Conservation (phyloP, 2,329 filamentous ascomycete genomes). For the Nigrospora sphaerica region DNA sequence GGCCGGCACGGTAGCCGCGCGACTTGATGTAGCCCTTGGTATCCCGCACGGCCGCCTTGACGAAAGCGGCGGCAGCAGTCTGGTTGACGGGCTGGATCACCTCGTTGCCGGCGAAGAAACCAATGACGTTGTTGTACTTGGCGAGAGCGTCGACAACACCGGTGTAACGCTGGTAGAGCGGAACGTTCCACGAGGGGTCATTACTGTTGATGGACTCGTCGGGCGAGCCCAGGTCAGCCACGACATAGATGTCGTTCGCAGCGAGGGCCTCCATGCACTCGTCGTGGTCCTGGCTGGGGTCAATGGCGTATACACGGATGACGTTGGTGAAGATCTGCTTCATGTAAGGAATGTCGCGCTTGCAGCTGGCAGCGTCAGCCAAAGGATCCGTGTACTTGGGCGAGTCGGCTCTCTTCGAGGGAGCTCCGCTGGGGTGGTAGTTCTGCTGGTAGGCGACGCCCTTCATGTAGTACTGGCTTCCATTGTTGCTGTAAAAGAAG, state of each 20-base stretch:
- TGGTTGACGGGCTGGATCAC: constrained; percentile 86
- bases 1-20: constrained; percentile 61
- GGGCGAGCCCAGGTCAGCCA: constrained; percentile 85
- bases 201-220: constrained; percentile 78
- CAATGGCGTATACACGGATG: constrained; percentile 90
- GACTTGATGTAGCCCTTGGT: constrained; percentile 88
- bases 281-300: constrained; percentile 71
- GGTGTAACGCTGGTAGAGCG: constrained; percentile 75
- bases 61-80: constrained; percentile 83
- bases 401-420: constrained; percentile 28
- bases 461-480: constrained; percentile 74
- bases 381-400: constrained; percentile 74
- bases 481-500: constrained; percentile 42
- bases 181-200: constrained; percentile 69
- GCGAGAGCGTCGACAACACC: constrained; percentile 73
- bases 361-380: constrained; percentile 62
- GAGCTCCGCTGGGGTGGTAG: constrained; percentile 43
- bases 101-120: constrained; percentile 98
- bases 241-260: constrained; percentile 86
- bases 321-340: constrained; percentile 77
- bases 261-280: constrained; percentile 79
- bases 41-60: constrained; percentile 96
- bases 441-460: constrained; percentile 95
- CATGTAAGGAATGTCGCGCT: constrained; percentile 79
- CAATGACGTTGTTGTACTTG: constrained; percentile 84